Conservation (phyloP, 495 filamentous ascomycete species). For the Hypoxylon lienhwacheense region DNA sequence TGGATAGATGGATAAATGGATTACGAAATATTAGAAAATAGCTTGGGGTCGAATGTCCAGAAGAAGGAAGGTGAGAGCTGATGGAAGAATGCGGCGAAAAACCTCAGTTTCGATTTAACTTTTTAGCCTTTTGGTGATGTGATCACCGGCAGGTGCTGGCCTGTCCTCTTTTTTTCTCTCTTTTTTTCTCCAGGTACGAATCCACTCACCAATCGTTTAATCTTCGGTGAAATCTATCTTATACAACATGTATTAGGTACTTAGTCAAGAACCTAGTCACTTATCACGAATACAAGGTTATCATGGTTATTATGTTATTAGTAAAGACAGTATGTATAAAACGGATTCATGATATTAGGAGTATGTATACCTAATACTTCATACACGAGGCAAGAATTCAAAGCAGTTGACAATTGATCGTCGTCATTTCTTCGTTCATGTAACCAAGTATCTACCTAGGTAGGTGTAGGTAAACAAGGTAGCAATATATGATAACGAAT, state of each 20-base stretch:
- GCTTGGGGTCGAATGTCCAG: neutral
- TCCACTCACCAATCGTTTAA: constrained; percentile 25
- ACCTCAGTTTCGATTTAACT: constrained; percentile 17
- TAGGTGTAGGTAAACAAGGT: too few species aligned
- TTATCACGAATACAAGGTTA: constrained; percentile 5
- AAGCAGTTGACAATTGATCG: too few species aligned
- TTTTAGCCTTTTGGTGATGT: constrained; percentile 25
- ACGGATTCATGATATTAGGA: too few species aligned
- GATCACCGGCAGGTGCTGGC: constrained; percentile 17
- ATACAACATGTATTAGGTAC: too few species aligned
- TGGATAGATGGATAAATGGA: too few species aligned
- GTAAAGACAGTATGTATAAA: too few species aligned
- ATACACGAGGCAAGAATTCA: too few species aligned
- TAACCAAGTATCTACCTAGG: too few species aligned
- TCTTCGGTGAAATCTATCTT: constrained; percentile 33
- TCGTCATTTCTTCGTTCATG: too few species aligned
- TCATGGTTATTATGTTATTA: neutral
- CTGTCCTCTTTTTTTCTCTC: neutral
- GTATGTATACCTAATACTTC: too few species aligned
- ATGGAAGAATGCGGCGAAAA: constrained; percentile 28
- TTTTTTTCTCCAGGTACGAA: neutral
- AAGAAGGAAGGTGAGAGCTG: neutral
- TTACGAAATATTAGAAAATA: neutral
- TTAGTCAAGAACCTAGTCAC: constrained; percentile 25
- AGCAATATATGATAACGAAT: too few species aligned